A percentile compares a stretch with the other conserved stretches of the same genome.
phyloP scores from a whole-genome alignment of 2,329 filamentous ascomycete genomes.

The Aspergillus fijiensis region DNA sequence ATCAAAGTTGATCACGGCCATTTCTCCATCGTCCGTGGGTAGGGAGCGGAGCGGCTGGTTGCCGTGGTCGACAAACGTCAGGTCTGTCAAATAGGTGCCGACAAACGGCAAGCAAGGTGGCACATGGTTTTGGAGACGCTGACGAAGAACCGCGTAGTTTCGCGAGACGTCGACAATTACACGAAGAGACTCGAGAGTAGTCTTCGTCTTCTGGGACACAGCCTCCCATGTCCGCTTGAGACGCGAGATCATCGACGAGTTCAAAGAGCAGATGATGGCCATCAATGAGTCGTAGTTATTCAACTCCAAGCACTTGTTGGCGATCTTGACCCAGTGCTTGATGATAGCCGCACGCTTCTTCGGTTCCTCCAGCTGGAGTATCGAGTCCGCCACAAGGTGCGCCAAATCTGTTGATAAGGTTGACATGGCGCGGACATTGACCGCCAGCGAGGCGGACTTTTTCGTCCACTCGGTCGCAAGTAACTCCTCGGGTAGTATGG shows the following conservation, averaged over 20 bases:
- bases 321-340: constrained; percentile 98
- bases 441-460: constrained; percentile 72
- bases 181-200: constrained; percentile 74
- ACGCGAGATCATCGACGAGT: constrained; percentile 85
- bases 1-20: constrained; percentile 93
- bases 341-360: constrained; percentile 89
- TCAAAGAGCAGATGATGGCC: constrained; percentile 93
- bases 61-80: constrained; percentile 93
- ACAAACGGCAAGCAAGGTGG: constrained; percentile 93
- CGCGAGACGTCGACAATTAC: constrained; percentile 83
- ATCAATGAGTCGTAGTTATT: constrained; percentile 96
- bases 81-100: constrained; percentile 91
- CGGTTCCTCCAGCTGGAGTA: constrained; percentile 80
- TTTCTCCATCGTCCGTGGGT: constrained; percentile 61
- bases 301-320: constrained; percentile 78
- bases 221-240: constrained; percentile 90
- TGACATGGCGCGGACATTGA: constrained; percentile 93
- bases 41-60: constrained; percentile 83
- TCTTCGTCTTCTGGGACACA: constrained; percentile 79
- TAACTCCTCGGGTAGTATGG: constrained; percentile 88
- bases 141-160: constrained; percentile 85
- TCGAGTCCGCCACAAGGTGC: constrained; percentile 89
- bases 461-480: constrained; percentile 93
- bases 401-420: constrained; percentile 87
- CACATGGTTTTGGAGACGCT: constrained; percentile 78